Evolutionary conservation across 768 basidiomycete genomes (phyloP), one percentile per base, ranked within the genome.

Genomic region (Pleurotus giganteus): DNA sequence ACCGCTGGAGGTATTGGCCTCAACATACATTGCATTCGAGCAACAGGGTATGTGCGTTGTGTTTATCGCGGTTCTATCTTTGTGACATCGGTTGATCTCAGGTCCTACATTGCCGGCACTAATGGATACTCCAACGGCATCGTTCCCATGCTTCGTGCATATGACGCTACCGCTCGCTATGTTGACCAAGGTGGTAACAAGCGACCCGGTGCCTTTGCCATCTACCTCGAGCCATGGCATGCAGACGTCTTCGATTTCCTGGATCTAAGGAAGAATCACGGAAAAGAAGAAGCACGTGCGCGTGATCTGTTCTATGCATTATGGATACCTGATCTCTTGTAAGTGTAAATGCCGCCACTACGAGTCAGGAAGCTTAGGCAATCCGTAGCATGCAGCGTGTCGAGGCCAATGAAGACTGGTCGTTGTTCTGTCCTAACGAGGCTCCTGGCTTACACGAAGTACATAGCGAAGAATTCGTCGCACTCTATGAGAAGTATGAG

Each of bases 181-280:
- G 97, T 98, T 54, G 97, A 98, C 69, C 96, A 98, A 67, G 96
- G 97, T 49, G 97, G 97, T 24, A 98, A 98, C 82, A 98, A 98
- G 76, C 90, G 97, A 23, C 97, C 97, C 1, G 97, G 97, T 57
- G 97, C 97, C 1, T 98, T 99, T 62, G 91, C 97, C 15, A 91
- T 99, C 69, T 99, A 99, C 74, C 78, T 98, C 66, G 97, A 99
- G 74, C 97, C 97, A 12, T 99, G 97, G 97, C 97, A 99, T 67
- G 83, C 92, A 15, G 97, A 98, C 69, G 71, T 99, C 67, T 97
- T 98, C 63, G 95, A 97, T 56, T 98, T 99, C 77, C 81, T 99
- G 62, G 96, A 98, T 66, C 81, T 99, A 43, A 82, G 97, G 65
- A 98, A 98, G 84, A 99, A 99, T 70, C 96, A 98, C 63, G 97